Percentiles rank a stretch among this genome's conserved stretches.
Conservation (phyloP, 352 stramenopile species). For the Pythium brassicae region DNA sequence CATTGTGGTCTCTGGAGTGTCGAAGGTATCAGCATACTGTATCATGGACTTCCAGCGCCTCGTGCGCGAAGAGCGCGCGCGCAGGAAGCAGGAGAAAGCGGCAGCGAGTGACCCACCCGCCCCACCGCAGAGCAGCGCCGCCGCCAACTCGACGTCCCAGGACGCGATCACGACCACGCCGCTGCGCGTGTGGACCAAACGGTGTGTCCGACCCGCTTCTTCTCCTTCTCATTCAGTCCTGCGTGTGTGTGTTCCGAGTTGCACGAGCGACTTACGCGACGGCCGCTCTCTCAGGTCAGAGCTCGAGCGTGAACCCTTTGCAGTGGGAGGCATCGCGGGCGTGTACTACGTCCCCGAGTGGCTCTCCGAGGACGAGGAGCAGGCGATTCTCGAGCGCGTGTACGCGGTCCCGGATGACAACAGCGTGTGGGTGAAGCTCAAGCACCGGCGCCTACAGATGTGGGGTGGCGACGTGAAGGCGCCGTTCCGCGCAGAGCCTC, state of each 20-base stretch:
- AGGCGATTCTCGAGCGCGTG: constrained; percentile 49
- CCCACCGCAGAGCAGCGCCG: background rate
- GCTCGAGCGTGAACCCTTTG: constrained; percentile 31
- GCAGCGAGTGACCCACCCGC: background rate
- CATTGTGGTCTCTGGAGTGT: too few relatives aligned
- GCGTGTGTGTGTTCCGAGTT: background rate
- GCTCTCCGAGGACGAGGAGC: constrained; percentile 53
- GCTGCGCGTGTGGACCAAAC: background rate
- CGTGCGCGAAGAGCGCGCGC: background rate
- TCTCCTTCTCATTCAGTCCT: background rate
- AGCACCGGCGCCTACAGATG: constrained; percentile 62
- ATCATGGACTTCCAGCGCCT: constrained; percentile 1
- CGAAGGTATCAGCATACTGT: too few relatives aligned
- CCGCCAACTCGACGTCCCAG: background rate
- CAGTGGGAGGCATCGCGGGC: constrained; percentile 27
- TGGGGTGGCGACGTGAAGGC: constrained; percentile 59
- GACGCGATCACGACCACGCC: constrained; percentile 1
- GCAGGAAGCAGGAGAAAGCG: background rate
- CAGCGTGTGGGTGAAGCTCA: constrained; percentile 54
- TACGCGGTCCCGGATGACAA: constrained; percentile 33
- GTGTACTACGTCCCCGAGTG: constrained; percentile 67
- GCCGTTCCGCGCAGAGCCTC: constrained; percentile 33
- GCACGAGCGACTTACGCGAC: background rate
- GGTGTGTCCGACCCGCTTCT: background rate
- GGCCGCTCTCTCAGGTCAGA: constrained; percentile 10